A percentile compares a stretch with the other conserved stretches of the same genome.
Evolutionary conservation across 306 rosid genomes (phyloP).

Genomic region (Vigna unguiculata): DNA sequence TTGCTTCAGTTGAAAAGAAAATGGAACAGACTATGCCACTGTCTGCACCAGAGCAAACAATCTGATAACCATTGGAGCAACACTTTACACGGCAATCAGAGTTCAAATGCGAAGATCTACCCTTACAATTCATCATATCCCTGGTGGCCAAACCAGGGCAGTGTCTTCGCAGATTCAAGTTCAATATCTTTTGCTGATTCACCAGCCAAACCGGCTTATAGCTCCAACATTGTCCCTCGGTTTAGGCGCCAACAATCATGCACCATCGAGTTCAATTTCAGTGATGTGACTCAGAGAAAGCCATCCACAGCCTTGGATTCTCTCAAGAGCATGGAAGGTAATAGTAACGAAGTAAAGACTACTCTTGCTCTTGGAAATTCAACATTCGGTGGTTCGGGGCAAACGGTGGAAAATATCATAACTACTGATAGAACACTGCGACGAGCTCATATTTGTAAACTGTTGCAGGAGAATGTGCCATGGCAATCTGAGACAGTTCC

Average conservation of each 20-base stretch:
- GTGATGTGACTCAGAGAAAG: conserved; percentile 51
- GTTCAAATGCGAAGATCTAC: conserved; percentile 54
- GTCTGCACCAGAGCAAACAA: conserved; percentile 70
- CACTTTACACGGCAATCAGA: conserved; percentile 41
- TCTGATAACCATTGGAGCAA: conserved; percentile 54
- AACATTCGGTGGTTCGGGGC: conserved; percentile 57
- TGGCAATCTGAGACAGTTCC: conserved; percentile 87
- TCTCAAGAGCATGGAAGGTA: conserved; percentile 62
- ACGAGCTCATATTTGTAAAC: conserved; percentile 65
- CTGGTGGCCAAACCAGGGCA: conserved; percentile 66
- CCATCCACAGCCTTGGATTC: conserved; percentile 57
- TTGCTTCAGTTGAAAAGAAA: conserved; percentile 64
- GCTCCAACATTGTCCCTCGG: conserved; percentile 60
- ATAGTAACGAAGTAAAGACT: conserved; percentile 62
- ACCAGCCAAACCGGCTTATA: conserved; percentile 42
- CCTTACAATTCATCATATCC: conserved; percentile 64
- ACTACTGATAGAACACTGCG: conserved; percentile 53
- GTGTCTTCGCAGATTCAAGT: conserved; percentile 60
- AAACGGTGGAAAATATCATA: conserved; percentile 49
- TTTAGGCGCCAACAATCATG: conserved; percentile 80
- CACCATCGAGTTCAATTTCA: conserved; percentile 84
- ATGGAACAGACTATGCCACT: conserved; percentile 76
- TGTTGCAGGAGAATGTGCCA: conserved; percentile 89
- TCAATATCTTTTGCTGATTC: conserved; percentile 70
- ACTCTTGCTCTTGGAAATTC: conserved; percentile 88